These are phyloP conservation scores for Lippia alba DNA, from an alignment of 305 asterid genomes.

Conservation along the genomic window DNA sequence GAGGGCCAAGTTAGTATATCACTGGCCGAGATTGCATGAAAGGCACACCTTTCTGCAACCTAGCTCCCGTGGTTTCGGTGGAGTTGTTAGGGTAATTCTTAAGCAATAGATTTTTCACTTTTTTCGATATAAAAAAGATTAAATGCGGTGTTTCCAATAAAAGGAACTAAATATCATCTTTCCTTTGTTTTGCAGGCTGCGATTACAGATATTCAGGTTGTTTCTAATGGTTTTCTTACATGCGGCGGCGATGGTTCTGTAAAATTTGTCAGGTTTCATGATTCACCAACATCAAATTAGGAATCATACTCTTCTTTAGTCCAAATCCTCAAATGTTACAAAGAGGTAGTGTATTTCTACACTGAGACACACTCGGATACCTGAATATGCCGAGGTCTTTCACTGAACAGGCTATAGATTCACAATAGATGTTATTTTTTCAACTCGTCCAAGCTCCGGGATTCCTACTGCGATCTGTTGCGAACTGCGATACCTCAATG, in stretches of 20 bases:
- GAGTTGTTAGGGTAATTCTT: slow-evolving; percentile 80
- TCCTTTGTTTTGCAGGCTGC: slow-evolving; percentile 65
- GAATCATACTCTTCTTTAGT: slow-evolving; percentile 7
- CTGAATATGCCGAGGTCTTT: no score
- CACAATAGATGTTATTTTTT: neutral
- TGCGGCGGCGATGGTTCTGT: slow-evolving; percentile 97
- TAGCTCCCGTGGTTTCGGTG: slow-evolving; percentile 90
- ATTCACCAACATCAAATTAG: slow-evolving; percentile 36
- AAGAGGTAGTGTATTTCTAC: neutral
- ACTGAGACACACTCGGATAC: no score
- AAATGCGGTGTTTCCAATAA: neutral
- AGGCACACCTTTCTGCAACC: slow-evolving; percentile 91
- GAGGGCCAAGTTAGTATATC: slow-evolving; percentile 83
- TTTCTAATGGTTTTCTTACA: slow-evolving; percentile 86
- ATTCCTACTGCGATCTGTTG: neutral
- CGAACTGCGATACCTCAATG: neutral
- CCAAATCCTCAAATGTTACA: slow-evolving; percentile 12
- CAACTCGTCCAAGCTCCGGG: neutral
- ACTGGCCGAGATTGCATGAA: slow-evolving; percentile 97
- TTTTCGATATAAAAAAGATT: neutral
- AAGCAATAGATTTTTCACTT: slow-evolving; percentile 2
- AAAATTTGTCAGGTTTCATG: slow-evolving; percentile 61
- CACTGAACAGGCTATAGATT: no score
- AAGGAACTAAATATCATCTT: slow-evolving; percentile 6
- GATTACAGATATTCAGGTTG: slow-evolving; percentile 88